Conservation (phyloP, 129 eudicot species). For the Oenanthe sinensis region DNA sequence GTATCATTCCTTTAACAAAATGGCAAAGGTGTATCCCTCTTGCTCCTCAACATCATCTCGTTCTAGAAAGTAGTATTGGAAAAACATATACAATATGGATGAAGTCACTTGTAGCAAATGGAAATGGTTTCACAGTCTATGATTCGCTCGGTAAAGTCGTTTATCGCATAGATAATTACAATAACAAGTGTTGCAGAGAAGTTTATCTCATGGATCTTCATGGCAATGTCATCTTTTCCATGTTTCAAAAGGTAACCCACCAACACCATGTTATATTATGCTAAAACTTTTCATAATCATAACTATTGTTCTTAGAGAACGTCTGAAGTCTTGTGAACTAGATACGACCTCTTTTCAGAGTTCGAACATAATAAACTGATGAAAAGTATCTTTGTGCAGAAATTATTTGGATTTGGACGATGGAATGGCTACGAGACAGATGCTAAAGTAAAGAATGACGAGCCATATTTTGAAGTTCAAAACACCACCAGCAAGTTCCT, state of each 20-base stretch:
- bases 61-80: conserved; percentile 19
- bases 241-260: conserved; percentile 42
- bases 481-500: conserved; percentile 17
- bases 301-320: background rate
- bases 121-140: conserved; percentile 72
- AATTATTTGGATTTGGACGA: conserved; percentile 28
- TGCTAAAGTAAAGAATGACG: conserved; percentile 25
- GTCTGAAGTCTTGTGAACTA: too few relatives aligned
- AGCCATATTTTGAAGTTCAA: conserved; percentile 52
- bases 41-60: conserved; percentile 8
- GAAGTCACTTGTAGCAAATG: conserved; percentile 69
- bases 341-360: background rate
- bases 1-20: background rate
- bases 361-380: background rate
- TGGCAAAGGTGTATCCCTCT: conserved; percentile 42
- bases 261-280: background rate
- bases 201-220: conserved; percentile 63
- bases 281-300: background rate
- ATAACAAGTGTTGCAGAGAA: conserved; percentile 37
- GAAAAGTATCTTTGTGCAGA: conserved; percentile 27
- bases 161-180: conserved; percentile 71
- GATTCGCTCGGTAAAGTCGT: conserved; percentile 54
- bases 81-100: conserved; percentile 64
- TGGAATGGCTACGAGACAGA: conserved; percentile 56
- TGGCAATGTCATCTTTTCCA: conserved; percentile 57